These are phyloP conservation scores for Lactarius evosmus DNA, from an alignment of 768 basidiomycete species.

Conservation along the genomic window DNA sequence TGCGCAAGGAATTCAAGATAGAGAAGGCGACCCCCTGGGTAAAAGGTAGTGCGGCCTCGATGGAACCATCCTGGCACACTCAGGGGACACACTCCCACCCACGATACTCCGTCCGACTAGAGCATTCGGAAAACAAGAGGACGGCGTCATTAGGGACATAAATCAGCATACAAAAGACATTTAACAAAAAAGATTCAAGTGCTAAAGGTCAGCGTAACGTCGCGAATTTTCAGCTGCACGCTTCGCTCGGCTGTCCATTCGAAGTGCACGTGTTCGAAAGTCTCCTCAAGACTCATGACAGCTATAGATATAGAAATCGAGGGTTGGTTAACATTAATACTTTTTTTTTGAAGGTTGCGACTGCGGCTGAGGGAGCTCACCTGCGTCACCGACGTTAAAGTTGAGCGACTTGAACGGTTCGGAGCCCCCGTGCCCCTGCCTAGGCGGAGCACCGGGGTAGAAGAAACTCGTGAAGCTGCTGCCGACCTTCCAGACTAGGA, in stretches of 20 bases:
- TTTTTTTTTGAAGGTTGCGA: neutral
- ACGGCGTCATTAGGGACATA: neutral
- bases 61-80: neutral
- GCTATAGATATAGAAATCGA: slow-evolving; percentile 38
- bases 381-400: slow-evolving; percentile 82
- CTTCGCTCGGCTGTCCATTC: slow-evolving; percentile 85
- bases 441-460: slow-evolving; percentile 84
- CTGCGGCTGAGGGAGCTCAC: slow-evolving; percentile 41
- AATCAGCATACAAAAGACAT: neutral
- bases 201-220: slow-evolving; percentile 82
- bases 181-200: slow-evolving; percentile 42
- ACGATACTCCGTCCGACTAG: neutral
- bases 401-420: slow-evolving; percentile 85
- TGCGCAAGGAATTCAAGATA: neutral
- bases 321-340: no score
- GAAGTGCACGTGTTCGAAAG: slow-evolving; percentile 69
- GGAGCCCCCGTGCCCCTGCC: slow-evolving; percentile 79
- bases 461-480: slow-evolving; percentile 87
- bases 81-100: neutral
- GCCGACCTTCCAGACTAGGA: slow-evolving; percentile 96
- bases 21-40: neutral
- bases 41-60: neutral
- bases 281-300: slow-evolving; percentile 57
- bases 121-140: neutral
- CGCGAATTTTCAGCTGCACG: slow-evolving; percentile 78